A percentile compares a stretch with the other conserved stretches of the same genome.
Conservation (phyloP, 371 early-diverging fungal species). For the Rhizomucor pusillus region DNA sequence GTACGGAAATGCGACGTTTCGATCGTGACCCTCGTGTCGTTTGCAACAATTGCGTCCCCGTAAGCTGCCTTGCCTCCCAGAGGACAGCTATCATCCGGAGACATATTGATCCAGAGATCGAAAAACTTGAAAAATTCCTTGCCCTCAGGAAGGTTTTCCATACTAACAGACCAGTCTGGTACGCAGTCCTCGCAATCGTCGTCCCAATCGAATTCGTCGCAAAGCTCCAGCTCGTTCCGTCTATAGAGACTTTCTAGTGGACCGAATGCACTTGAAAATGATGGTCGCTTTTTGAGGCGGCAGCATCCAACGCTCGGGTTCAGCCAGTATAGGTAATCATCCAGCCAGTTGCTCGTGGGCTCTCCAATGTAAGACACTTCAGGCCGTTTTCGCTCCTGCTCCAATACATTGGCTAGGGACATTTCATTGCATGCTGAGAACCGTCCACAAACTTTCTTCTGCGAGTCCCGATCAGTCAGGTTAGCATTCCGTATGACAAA, state of each 20-base stretch:
- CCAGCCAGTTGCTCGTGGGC: slow-evolving; percentile 71
- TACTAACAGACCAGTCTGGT: slow-evolving; percentile 51
- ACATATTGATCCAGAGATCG: slow-evolving; percentile 54
- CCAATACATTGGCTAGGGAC: slow-evolving; percentile 64
- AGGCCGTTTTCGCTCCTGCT: slow-evolving; percentile 68
- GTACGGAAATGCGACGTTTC: slow-evolving; percentile 69
- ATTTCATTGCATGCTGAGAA: slow-evolving; percentile 56
- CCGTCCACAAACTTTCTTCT: slow-evolving; percentile 64
- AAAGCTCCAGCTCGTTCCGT: slow-evolving; percentile 26
- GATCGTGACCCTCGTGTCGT: slow-evolving; percentile 28
- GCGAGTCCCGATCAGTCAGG: slow-evolving; percentile 45
- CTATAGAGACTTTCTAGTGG: slow-evolving; percentile 7
- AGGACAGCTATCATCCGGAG: slow-evolving; percentile 65
- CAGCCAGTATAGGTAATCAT: slow-evolving; percentile 72
- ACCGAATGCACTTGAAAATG: background rate
- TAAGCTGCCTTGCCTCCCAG: slow-evolving; percentile 74
- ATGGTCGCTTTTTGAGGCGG: slow-evolving; percentile 28
- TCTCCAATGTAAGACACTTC: slow-evolving; percentile 65
- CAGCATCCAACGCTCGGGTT: slow-evolving; percentile 64
- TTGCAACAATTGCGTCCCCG: slow-evolving; percentile 52
- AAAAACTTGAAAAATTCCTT: slow-evolving; percentile 55
- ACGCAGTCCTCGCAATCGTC: slow-evolving; percentile 56
- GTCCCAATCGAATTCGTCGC: slow-evolving; percentile 44
- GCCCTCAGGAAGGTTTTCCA: slow-evolving; percentile 63
- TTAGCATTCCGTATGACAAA: slow-evolving; percentile 66